Conservation (phyloP, 305 asterid species). For the Solanum hybrid region DNA sequence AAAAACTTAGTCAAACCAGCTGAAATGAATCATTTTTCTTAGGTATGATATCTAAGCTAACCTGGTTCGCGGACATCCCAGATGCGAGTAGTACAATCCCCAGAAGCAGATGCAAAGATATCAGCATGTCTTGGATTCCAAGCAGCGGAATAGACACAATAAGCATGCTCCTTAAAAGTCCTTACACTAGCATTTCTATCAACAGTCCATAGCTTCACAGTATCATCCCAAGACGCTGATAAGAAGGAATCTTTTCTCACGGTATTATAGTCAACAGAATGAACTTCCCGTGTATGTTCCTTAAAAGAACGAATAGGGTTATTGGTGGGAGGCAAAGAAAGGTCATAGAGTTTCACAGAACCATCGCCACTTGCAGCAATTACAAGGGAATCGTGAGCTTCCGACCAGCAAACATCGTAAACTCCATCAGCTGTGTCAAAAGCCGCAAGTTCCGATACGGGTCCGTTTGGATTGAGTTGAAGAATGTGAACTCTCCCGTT, state of each 20-base stretch:
- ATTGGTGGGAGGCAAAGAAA: conserved; percentile 61
- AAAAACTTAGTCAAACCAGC: neutral
- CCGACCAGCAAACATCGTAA: conserved; percentile 92
- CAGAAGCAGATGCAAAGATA: conserved; percentile 88
- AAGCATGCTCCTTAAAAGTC: conserved; percentile 95
- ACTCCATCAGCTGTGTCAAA: conserved; percentile 95
- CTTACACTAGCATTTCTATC: conserved; percentile 80
- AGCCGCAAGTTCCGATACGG: conserved; percentile 55
- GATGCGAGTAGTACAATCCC: conserved; percentile 86
- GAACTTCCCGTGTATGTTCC: conserved; percentile 88
- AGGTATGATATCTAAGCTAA: conserved; percentile 5
- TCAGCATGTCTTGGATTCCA: conserved; percentile 98
- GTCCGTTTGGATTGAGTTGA: conserved; percentile 48
- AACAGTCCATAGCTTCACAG: conserved; percentile 91
- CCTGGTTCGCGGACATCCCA: conserved; percentile 99
- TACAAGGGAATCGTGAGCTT: conserved; percentile 81
- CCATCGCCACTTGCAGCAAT: conserved; percentile 85
- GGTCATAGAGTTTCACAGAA: conserved; percentile 77
- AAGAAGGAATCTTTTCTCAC: conserved; percentile 88
- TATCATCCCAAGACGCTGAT: conserved; percentile 93
- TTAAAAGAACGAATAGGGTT: conserved; percentile 85
- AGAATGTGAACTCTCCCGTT: conserved; percentile 91
- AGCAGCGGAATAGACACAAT: conserved; percentile 79
- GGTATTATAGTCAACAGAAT: conserved; percentile 68
- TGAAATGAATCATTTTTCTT: neutral